Percentiles rank a stretch among this genome's conserved stretches.
Evolutionary conservation across 306 rosid species (phyloP).

Genomic region (Boehmeria nivea): DNA sequence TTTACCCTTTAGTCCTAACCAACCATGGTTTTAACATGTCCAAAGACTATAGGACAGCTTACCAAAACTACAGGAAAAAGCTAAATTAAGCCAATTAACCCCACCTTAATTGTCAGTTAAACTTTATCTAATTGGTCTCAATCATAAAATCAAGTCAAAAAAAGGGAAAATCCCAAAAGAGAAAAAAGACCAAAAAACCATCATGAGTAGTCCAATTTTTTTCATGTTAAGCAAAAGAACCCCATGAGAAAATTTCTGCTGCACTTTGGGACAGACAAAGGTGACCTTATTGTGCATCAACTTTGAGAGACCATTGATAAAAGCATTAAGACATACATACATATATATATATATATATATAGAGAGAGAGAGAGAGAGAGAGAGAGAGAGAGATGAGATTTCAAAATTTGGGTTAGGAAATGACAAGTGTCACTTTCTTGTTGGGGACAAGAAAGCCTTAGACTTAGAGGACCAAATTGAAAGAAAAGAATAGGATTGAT

Average conservation of each 20-base stretch:
- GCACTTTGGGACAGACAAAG: slow-evolving; percentile 30
- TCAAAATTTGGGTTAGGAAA: slow-evolving; percentile 1
- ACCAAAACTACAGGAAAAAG: slow-evolving; percentile 29
- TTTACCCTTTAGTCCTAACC: slow-evolving; percentile 4
- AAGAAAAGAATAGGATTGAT: background rate
- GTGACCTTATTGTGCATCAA: slow-evolving; percentile 17
- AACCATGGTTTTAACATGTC: no score
- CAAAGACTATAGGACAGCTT: slow-evolving; percentile 19
- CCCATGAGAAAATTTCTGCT: slow-evolving; percentile 12
- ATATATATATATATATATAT: no score
- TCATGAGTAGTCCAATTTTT: background rate
- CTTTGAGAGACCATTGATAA: slow-evolving; percentile 41
- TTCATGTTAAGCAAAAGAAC: background rate
- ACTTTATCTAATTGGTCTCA: background rate
- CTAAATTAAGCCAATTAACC: slow-evolving; percentile 14
- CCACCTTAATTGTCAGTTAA: slow-evolving; percentile 22
- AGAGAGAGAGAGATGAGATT: no score
- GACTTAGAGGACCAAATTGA: background rate
- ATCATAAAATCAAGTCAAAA: slow-evolving; percentile 18
- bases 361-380: no score
- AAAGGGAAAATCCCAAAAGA: background rate
- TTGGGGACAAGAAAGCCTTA: slow-evolving; percentile 1
- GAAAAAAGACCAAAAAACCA: background rate
- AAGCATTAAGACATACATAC: background rate
- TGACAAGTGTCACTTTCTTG: slow-evolving; percentile 20